These are phyloP conservation scores for Cairneyella variabilis DNA, from an alignment of 495 filamentous ascomycete species.

Conservation along the genomic window DNA sequence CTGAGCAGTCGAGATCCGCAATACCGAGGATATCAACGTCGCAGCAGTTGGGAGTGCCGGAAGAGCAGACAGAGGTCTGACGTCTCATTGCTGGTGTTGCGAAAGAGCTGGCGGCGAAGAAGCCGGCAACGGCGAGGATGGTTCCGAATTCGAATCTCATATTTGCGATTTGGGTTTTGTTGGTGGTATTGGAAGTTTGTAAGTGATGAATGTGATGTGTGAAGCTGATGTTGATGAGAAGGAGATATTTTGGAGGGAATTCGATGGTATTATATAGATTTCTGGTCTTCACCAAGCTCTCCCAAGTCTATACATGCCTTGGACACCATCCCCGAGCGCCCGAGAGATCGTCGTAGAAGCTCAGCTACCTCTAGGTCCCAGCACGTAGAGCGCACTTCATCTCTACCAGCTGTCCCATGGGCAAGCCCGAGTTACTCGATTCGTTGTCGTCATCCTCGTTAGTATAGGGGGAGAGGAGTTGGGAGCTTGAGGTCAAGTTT, in stretches of 20 bases:
- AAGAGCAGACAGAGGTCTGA: slow-evolving; percentile 23
- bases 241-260: not conserved
- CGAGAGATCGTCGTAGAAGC: slow-evolving; percentile 3
- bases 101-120: slow-evolving; percentile 32
- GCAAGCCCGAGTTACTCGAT: not conserved
- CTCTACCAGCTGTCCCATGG: not conserved
- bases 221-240: slow-evolving; percentile 16
- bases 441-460: not conserved
- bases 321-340: not conserved
- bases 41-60: slow-evolving; percentile 35
- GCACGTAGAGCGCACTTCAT: not conserved
- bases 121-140: slow-evolving; percentile 23
- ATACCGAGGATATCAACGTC: slow-evolving; percentile 43
- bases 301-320: too few species aligned
- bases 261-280: slow-evolving; percentile 5
- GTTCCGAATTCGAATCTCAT: slow-evolving; percentile 39
- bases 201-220: slow-evolving; percentile 16
- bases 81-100: slow-evolving; percentile 24
- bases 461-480: not conserved
- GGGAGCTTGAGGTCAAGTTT: not conserved
- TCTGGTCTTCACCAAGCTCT: not conserved
- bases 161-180: slow-evolving; percentile 19
- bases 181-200: slow-evolving; percentile 21
- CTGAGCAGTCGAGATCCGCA: slow-evolving; percentile 41
- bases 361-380: not conserved